Evolutionary conservation across 345 rosid species (phyloP).

Genomic region (Citropsis articulata): DNA sequence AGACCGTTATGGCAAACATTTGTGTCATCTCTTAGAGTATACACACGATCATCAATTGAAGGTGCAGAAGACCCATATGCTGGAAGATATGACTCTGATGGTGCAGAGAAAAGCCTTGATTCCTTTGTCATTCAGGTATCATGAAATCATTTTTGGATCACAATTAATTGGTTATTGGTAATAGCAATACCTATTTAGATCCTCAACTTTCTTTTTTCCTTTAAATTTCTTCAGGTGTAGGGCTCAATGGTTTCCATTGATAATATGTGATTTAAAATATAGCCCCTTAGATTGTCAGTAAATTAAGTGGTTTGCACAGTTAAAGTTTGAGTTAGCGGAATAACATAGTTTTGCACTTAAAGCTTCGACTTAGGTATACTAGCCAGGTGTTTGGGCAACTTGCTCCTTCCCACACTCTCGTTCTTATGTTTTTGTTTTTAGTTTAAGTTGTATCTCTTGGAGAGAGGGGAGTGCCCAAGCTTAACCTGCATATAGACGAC

Average conservation of each 20-base stretch:
- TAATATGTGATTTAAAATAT: constrained; percentile 1
- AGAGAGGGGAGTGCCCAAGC: background rate
- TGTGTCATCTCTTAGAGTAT: constrained; percentile 71
- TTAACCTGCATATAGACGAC: background rate
- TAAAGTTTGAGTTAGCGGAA: background rate
- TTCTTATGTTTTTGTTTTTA: background rate
- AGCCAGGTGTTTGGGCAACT: background rate
- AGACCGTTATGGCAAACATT: constrained; percentile 91
- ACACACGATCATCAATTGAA: constrained; percentile 65
- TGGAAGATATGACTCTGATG: constrained; percentile 92
- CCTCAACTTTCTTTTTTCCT: background rate
- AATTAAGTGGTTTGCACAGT: background rate
- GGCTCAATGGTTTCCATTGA: background rate
- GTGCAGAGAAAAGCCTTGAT: constrained; percentile 89
- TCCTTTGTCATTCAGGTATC: constrained; percentile 85
- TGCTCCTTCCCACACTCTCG: background rate
- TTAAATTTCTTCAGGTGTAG: background rate
- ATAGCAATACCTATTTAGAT: background rate
- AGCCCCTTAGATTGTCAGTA: background rate
- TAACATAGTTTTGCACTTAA: background rate
- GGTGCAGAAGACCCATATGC: constrained; percentile 73
- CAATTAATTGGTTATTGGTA: background rate
- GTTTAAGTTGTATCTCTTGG: background rate
- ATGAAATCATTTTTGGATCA: background rate
- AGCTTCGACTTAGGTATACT: background rate